phyloP scores from a whole-genome alignment of 495 filamentous ascomycete species.

The Bacidia gigantensis region DNA sequence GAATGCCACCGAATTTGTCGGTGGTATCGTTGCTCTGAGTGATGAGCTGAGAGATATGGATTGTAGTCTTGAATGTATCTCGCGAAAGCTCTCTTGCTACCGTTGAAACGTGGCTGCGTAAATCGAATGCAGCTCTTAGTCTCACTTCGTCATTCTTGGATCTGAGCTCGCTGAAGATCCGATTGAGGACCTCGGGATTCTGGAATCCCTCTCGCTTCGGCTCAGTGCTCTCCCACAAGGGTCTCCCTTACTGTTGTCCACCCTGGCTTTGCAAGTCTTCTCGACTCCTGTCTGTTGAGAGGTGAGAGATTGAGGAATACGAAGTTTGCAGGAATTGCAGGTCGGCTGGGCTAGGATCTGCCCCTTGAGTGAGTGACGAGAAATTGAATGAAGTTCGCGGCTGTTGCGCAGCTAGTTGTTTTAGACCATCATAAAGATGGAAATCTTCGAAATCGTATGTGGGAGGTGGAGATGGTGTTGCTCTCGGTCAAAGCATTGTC shows the following conservation, averaged over 20 bases:
- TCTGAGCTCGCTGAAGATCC: slow-evolving; percentile 35
- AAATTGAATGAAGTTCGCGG: background rate
- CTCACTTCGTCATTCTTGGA: slow-evolving; percentile 40
- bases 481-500: no score
- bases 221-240: no score
- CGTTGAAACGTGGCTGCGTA: slow-evolving; percentile 35
- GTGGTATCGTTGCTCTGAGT: slow-evolving; percentile 68
- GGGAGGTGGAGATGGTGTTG: slow-evolving; percentile 12
- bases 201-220: no score
- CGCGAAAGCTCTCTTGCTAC: slow-evolving; percentile 53
- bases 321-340: slow-evolving; percentile 13
- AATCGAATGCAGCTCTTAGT: slow-evolving; percentile 38
- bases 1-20: slow-evolving; percentile 80
- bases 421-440: background rate
- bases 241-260: no score
- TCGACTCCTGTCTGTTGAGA: no score
- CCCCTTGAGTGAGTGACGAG: background rate
- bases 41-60: slow-evolving; percentile 61
- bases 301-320: slow-evolving; percentile 14
- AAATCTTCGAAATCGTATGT: slow-evolving; percentile 1
- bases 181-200: slow-evolving; percentile 13
- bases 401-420: background rate
- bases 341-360: background rate
- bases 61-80: slow-evolving; percentile 68
- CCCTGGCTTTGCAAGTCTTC: no score